Conservation (phyloP, 2,329 filamentous ascomycete species). For the Pyricularia sp. region DNA sequence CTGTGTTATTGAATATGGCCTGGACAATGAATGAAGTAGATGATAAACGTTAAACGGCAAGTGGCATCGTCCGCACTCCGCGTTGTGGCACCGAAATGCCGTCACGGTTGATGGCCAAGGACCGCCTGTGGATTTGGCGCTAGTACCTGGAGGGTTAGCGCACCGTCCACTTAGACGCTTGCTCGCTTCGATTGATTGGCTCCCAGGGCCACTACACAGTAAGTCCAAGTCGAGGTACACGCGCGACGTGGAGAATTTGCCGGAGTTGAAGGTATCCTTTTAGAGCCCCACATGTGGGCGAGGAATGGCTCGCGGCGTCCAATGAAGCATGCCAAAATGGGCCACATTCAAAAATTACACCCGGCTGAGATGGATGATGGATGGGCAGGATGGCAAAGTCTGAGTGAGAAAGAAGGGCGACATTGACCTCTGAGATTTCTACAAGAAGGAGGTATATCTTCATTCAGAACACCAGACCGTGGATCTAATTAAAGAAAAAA, state of each 20-base stretch:
- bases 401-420: not conserved
- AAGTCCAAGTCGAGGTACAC: not conserved
- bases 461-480: not conserved
- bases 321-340: not conserved
- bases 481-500: not conserved
- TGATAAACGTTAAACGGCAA: not conserved
- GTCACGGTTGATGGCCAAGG: not conserved
- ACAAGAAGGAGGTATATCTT: not conserved
- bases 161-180: not conserved
- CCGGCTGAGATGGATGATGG: not conserved
- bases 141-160: not conserved
- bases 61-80: not conserved
- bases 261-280: not conserved
- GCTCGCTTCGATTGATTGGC: not conserved
- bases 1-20: not conserved
- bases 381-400: not conserved
- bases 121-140: not conserved
- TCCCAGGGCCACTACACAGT: not conserved
- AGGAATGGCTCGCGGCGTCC: not conserved
- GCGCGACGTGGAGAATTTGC: not conserved
- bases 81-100: not conserved
- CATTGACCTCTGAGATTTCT: not conserved
- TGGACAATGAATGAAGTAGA: not conserved
- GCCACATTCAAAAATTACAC: conserved; percentile 2
- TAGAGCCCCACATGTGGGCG: not conserved